A percentile compares a stretch with the other conserved stretches of the same genome.
These are phyloP conservation scores for Podospora conica DNA, from an alignment of 495 filamentous ascomycete genomes.

Conservation along the genomic window DNA sequence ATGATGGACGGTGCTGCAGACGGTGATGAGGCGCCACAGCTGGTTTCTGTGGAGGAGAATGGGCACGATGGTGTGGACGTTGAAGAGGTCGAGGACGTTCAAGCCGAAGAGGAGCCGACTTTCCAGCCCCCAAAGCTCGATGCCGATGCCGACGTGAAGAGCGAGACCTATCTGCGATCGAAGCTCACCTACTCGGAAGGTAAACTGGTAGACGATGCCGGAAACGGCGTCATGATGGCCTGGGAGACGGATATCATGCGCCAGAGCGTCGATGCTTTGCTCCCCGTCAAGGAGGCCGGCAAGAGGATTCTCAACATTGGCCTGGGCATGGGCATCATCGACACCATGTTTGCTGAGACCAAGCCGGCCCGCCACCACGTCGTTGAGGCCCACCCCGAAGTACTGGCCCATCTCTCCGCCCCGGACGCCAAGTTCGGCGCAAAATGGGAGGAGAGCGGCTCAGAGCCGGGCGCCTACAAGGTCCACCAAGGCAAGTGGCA, in stretches of 20 bases:
- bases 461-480: conserved; percentile 37
- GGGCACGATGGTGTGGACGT: conserved; percentile 6
- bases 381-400: conserved; percentile 83
- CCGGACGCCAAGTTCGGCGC: conserved; percentile 40
- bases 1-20: conserved; percentile 31
- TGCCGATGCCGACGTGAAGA: conserved; percentile 46
- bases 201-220: conserved; percentile 69
- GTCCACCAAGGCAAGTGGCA: conserved; percentile 68
- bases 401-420: conserved; percentile 59
- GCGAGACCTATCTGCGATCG: conserved; percentile 69
- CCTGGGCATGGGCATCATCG: conserved; percentile 95
- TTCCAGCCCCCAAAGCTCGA: conserved; percentile 30
- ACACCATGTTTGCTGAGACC: conserved; percentile 70
- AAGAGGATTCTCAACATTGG: conserved; percentile 83
- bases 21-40: conserved; percentile 35
- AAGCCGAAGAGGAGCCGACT: conserved; percentile 15
- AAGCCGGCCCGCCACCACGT: conserved; percentile 70
- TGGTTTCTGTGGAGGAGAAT: conserved; percentile 19
- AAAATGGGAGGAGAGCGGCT: conserved; percentile 37
- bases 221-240: conserved; percentile 93
- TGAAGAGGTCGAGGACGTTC: conserved; percentile 13
- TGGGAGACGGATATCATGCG: conserved; percentile 94
- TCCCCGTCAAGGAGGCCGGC: conserved; percentile 39
- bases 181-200: conserved; percentile 65
- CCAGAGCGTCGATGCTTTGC: conserved; percentile 52